Percentiles rank a stretch among this genome's conserved stretches.
Conservation (phyloP, 345 rosid genomes). For the Syzygium aqueum region DNA sequence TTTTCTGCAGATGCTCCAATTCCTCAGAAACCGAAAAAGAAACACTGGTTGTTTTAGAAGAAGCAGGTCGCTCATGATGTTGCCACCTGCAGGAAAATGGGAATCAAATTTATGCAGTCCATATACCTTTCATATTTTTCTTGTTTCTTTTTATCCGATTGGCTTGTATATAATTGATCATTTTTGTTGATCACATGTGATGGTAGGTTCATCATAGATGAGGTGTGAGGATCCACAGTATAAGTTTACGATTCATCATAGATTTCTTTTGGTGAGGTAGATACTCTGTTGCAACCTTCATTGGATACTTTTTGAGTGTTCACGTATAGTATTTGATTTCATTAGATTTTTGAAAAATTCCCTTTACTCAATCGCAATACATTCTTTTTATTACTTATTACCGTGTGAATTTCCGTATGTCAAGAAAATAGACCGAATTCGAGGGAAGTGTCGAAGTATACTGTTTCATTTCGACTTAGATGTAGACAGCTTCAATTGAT, state of each 20-base stretch:
- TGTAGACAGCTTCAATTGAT: background rate
- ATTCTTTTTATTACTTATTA: background rate
- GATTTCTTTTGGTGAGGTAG: background rate
- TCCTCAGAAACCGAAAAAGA: conserved; percentile 69
- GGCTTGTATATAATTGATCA: background rate
- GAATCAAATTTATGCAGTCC: background rate
- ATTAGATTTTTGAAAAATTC: background rate
- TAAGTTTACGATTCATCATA: background rate
- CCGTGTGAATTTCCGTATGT: background rate
- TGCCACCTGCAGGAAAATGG: background rate
- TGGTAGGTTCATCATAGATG: background rate
- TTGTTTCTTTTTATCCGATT: background rate
- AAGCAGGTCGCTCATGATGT: background rate
- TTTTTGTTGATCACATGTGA: background rate
- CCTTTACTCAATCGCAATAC: background rate
- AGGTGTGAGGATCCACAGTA: background rate
- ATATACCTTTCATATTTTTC: background rate
- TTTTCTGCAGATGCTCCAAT: conserved; percentile 55
- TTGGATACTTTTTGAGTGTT: background rate
- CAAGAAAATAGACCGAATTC: background rate
- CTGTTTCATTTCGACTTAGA: too few species aligned
- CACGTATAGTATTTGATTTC: background rate
- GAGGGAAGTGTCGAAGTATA: background rate
- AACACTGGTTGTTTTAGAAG: conserved; percentile 85
- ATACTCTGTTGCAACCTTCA: background rate